These are phyloP conservation scores for Pichia sp. DNA, from an alignment of 1,139 yeast species.

Conservation along the genomic window DNA sequence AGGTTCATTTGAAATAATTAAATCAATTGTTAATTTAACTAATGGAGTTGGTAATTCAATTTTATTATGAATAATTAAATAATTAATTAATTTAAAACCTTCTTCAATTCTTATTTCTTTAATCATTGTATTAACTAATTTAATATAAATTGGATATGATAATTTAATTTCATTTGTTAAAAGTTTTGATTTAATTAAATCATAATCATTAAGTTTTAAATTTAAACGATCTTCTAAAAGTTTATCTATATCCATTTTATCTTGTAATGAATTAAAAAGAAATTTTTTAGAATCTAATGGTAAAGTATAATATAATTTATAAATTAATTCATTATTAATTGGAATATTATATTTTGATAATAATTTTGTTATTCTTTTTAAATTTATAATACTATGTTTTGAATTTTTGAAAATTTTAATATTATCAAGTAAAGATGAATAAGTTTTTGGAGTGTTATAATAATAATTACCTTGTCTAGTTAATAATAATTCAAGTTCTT, in stretches of 20 bases:
- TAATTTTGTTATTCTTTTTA: neutral
- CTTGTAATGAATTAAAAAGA: neutral
- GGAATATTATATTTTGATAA: constrained; percentile 4
- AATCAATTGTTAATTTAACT: constrained; percentile 6
- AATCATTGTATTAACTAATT: constrained; percentile 9
- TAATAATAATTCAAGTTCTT: neutral
- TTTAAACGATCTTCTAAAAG: constrained; percentile 2
- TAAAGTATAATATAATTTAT: constrained; percentile 7
- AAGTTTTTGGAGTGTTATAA: constrained; percentile 2
- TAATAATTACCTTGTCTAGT: neutral
- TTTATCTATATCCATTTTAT: neutral
- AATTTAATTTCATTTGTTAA: neutral
- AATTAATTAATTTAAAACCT: constrained; percentile 8
- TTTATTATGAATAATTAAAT: neutral
- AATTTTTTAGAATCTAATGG: constrained; percentile 1
- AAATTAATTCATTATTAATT: constrained; percentile 5
- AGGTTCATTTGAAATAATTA: neutral
- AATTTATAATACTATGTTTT: neutral
- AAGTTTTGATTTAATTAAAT: neutral
- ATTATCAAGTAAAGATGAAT: neutral
- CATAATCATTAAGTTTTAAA: constrained; percentile 1
- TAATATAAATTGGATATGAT: constrained; percentile 5
- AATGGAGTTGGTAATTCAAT: constrained; percentile 9
- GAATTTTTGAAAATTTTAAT: constrained; percentile 6
- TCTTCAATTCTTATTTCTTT: constrained; percentile 12